phyloP scores from a whole-genome alignment of 139 green algal species.

The Tetradesmus lagerheimii region DNA sequence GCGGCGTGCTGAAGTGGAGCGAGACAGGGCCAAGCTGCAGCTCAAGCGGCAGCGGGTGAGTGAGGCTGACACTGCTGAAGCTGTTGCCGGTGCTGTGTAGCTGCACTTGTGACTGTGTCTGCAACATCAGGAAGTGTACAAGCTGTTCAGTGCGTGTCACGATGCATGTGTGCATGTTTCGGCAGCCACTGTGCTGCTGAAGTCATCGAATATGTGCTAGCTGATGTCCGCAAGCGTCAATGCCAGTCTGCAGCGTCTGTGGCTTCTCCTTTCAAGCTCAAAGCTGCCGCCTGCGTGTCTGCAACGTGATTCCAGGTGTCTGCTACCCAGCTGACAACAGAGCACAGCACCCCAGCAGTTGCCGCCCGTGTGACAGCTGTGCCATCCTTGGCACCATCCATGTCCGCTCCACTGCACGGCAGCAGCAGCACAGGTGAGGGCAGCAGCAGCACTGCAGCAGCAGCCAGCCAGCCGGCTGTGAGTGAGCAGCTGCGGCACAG shows the following conservation, averaged over 20 bases:
- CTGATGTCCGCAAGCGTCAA: too few relatives aligned
- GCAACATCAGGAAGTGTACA: too few relatives aligned
- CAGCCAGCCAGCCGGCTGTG: neutral
- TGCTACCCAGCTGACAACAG: neutral
- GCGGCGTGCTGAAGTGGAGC: conserved; percentile 41
- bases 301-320: neutral
- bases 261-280: too few relatives aligned
- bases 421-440: neutral
- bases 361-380: neutral
- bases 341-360: neutral
- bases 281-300: neutral
- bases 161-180: neutral
- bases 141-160: too few relatives aligned
- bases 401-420: neutral
- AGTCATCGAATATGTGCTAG: too few relatives aligned
- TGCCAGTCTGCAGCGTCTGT: too few relatives aligned
- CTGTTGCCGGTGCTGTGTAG: neutral
- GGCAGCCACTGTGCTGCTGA: too few relatives aligned
- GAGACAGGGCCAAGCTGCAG: conserved; percentile 43
- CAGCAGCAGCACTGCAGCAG: neutral
- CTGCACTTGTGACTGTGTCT: too few relatives aligned
- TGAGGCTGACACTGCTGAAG: neutral
- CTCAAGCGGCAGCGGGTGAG: conserved; percentile 39
- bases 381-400: neutral
- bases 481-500: neutral